A percentile compares a stretch with the other conserved stretches of the same genome.
phyloP scores from a whole-genome alignment of 768 basidiomycete genomes.

The Podaxis sp. region DNA sequence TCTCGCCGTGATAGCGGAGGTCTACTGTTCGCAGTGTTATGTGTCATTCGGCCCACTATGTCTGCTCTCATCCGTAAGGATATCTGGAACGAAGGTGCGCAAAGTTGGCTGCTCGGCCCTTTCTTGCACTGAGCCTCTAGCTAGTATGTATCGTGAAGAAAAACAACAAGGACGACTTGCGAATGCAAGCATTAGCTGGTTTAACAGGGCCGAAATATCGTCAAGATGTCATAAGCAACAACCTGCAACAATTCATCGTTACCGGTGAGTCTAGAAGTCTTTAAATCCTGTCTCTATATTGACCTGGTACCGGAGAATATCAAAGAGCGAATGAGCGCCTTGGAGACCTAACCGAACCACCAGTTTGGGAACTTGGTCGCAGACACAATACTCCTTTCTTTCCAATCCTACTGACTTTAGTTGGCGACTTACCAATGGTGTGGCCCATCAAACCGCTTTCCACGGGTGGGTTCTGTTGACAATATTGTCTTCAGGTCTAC shows the following conservation, averaged over 20 bases:
- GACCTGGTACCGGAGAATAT: constrained; percentile 26
- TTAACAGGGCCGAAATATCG: constrained; percentile 28
- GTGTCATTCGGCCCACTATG: neutral
- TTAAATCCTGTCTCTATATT: neutral
- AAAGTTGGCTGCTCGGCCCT: too few relatives aligned
- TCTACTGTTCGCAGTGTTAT: constrained; percentile 6
- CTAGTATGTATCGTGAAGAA: neutral
- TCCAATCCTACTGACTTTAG: constrained; percentile 18
- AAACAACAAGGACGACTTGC: constrained; percentile 27
- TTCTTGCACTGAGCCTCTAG: neutral
- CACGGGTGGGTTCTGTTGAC: neutral
- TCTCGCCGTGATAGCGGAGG: constrained; percentile 6
- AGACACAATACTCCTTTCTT: constrained; percentile 13
- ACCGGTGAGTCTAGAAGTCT: constrained; percentile 22
- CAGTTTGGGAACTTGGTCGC: constrained; percentile 21
- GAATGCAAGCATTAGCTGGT: constrained; percentile 30
- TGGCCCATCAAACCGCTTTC: neutral
- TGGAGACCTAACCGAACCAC: constrained; percentile 23
- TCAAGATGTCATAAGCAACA: constrained; percentile 39
- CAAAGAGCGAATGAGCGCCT: constrained; percentile 23
- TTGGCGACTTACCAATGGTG: constrained; percentile 34
- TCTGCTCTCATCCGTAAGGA: neutral
- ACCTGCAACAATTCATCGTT: constrained; percentile 32
- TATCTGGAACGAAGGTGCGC: constrained; percentile 14
- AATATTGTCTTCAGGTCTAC: constrained; percentile 28